Base-by-base conservation (phyloP, 495 filamentous ascomycete species). In the Umbilicaria muhlenbergii region DNA sequence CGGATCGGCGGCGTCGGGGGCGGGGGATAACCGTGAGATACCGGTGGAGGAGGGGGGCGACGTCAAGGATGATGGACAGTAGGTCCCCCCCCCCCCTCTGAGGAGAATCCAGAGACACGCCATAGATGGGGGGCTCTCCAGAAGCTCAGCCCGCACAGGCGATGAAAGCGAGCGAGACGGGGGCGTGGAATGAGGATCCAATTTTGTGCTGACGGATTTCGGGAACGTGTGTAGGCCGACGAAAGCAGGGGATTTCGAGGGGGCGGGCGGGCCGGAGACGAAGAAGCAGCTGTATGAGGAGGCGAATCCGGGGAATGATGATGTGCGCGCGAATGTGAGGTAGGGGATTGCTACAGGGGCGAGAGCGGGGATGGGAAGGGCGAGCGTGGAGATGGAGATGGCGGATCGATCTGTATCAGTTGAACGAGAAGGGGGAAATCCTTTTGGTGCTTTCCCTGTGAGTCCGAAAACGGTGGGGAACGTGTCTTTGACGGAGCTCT, bases 191-290 rank as follows among this genome's bases (percentile, higher is more conserved):
- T 28, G 24, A 10, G 24, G 1, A 28, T n/a, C n/a, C n/a, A n/a
- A n/a, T 6, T 6, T 7, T 28, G 24, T 28, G 6, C 6, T 28
- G 24, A 28, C 24, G 1, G 19, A 6, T 28, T 28, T 28, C n/a
- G 24, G 24, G 5, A 6, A 1, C 8, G 3, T 21, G 6, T 28
- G 3, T 19, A 61, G 61, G 21, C 49, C 51, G 4, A 66, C 62
- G n/a, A 72, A 70, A 51, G 65, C 67, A 7, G 40, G 58, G 32
- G 66, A 70, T 43, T 72, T 68, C 45, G 68, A 71, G 40, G 68
- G 68, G 28, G 39, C 43, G 0, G 68, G 68, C 6, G 68, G 66
- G 7, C 67, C 66, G 14, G 69, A 70, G 50, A 63, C 62, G 35
- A 67, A 71, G 45, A 51, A 47, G 46, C 37, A 46, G 15, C 36